A percentile compares a stretch with the other conserved stretches of the same genome.
phyloP scores from a whole-genome alignment of 2,329 filamentous ascomycete species.

The Neodidymelliopsis sp. region DNA sequence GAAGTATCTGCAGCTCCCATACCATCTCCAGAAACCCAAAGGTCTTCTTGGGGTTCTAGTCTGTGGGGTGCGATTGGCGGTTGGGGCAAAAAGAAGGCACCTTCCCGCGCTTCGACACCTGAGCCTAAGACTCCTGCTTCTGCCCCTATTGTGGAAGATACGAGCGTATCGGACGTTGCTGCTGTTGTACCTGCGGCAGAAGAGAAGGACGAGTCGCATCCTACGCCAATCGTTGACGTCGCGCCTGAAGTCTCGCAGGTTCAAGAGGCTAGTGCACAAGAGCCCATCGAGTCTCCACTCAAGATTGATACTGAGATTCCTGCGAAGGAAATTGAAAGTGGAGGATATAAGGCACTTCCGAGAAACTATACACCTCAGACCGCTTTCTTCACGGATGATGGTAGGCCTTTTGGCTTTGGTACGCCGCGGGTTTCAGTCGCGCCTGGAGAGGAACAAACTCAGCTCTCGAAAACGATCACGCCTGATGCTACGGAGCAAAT shows the following conservation, averaged over 20 bases:
- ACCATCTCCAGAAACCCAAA: slow-evolving; percentile 13
- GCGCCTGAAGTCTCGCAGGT: neutral
- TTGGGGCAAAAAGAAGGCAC: slow-evolving; percentile 31
- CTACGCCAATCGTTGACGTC: neutral
- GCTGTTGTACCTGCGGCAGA: neutral
- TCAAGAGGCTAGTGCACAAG: neutral
- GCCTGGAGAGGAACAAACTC: neutral
- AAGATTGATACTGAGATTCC: neutral
- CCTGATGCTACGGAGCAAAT: neutral
- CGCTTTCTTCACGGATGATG: slow-evolving; percentile 18
- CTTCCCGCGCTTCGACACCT: neutral
- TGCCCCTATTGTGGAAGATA: neutral
- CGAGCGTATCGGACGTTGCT: neutral
- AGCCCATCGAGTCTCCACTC: neutral
- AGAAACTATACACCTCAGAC: slow-evolving; percentile 18
- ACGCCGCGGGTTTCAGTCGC: neutral
- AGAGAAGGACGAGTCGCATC: neutral
- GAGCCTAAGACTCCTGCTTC: neutral
- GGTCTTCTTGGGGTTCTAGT: slow-evolving; percentile 35
- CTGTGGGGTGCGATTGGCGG: slow-evolving; percentile 43
- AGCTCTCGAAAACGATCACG: neutral
- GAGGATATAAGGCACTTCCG: neutral
- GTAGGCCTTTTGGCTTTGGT: slow-evolving; percentile 10
- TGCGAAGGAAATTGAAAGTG: neutral
- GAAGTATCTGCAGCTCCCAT: neutral